Conservation (phyloP, 441 rosid genomes). For the Pelargonium australe region DNA sequence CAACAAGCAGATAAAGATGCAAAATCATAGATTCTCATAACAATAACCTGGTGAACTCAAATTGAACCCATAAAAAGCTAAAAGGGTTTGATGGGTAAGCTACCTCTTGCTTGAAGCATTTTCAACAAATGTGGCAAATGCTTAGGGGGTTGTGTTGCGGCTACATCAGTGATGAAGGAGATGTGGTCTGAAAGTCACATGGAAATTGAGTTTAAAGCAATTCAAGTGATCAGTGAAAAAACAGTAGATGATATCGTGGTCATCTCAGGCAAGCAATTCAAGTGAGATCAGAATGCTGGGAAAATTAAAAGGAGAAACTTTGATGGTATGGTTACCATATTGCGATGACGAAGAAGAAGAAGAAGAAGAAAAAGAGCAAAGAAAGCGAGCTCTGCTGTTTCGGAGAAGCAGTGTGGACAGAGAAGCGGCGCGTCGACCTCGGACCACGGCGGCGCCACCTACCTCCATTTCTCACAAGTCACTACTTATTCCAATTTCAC, state of each 20-base stretch:
- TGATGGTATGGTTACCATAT: slow-evolving; percentile 25
- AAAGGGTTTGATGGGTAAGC: slow-evolving; percentile 1
- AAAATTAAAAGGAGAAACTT: not conserved
- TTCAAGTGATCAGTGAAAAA: too few species aligned
- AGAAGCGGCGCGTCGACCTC: slow-evolving; percentile 35
- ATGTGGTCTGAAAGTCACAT: slow-evolving; percentile 41
- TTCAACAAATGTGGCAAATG: slow-evolving; percentile 47
- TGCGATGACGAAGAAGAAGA: slow-evolving; percentile 27
- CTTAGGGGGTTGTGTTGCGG: slow-evolving; percentile 61
- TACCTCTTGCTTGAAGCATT: slow-evolving; percentile 60
- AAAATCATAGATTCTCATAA: not conserved
- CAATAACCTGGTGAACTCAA: not conserved
- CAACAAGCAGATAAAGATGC: not conserved
- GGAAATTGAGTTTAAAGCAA: not conserved
- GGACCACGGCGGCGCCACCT: slow-evolving; percentile 32
- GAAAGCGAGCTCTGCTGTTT: slow-evolving; percentile 25
- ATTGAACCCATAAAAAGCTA: not conserved
- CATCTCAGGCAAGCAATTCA: not conserved
- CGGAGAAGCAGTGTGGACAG: slow-evolving; percentile 17
- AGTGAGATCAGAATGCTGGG: not conserved
- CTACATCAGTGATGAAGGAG: slow-evolving; percentile 57
- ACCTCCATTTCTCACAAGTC: slow-evolving; percentile 21
- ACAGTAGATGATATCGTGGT: too few species aligned
- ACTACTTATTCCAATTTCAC: not conserved
- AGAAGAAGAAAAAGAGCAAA: slow-evolving; percentile 27